These are phyloP conservation scores for Stipa capillata DNA, from an alignment of 176 grass and related monocot species.

Conservation along the genomic window DNA sequence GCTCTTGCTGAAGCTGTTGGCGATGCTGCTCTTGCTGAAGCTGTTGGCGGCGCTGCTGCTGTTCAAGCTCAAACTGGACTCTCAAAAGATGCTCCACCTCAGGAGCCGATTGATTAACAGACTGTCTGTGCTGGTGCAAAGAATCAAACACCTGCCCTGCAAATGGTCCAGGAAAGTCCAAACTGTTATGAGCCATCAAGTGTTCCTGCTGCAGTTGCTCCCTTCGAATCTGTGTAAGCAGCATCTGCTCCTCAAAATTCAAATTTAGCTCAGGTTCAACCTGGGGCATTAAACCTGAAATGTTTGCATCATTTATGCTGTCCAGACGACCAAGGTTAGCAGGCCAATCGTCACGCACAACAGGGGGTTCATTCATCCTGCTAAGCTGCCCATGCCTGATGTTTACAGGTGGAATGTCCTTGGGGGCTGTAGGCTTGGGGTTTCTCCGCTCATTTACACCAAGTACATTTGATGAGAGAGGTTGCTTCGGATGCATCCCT, in stretches of 20 bases:
- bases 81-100: conserved; percentile 64
- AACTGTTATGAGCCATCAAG: conserved; percentile 48
- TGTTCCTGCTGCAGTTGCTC: conserved; percentile 71
- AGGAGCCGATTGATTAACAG: conserved; percentile 47
- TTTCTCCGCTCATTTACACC: conserved; percentile 35
- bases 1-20: conserved; percentile 12
- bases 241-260: conserved; percentile 64
- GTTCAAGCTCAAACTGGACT: conserved; percentile 78
- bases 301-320: conserved; percentile 44
- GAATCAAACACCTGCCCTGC: conserved; percentile 35
- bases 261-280: conserved; percentile 54
- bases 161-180: conserved; percentile 50
- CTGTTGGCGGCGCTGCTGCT: conserved; percentile 58
- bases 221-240: conserved; percentile 57
- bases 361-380: conserved; percentile 37
- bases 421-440: conserved; percentile 32
- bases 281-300: conserved; percentile 32
- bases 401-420: conserved; percentile 46
- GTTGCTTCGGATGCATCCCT: conserved; percentile 71
- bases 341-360: conserved; percentile 35
- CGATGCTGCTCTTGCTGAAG: conserved; percentile 6
- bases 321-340: conserved; percentile 42
- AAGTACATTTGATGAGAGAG: conserved; percentile 74
- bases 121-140: conserved; percentile 43
- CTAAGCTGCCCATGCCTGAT: conserved; percentile 35